Evolutionary conservation across 1,284 basidiomycete species (phyloP).

Genomic region (Tilletia setariae): DNA sequence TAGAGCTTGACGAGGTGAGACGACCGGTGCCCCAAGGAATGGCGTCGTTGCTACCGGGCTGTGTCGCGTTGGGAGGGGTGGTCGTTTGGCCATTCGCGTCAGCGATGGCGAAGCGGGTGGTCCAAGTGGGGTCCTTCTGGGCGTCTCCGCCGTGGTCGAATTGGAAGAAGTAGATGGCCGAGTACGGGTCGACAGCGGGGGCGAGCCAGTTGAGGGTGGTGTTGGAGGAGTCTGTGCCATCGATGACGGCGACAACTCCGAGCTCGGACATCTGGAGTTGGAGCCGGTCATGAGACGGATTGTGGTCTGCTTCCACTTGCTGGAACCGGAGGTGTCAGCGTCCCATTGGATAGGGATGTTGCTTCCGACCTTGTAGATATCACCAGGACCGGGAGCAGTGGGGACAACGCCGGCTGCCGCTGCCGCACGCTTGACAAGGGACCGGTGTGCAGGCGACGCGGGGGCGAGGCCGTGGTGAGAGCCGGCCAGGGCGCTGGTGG

Average conservation of each 20-base stretch:
- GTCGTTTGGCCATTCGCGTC: constrained; percentile 60
- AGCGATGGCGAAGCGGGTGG: constrained; percentile 75
- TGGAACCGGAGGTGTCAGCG: constrained; percentile 15
- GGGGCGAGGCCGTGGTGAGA: background rate
- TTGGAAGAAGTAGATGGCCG: constrained; percentile 47
- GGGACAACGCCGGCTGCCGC: background rate
- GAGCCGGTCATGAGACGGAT: constrained; percentile 71
- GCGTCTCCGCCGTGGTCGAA: constrained; percentile 36
- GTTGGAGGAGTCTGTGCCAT: constrained; percentile 61
- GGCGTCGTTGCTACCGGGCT: constrained; percentile 59
- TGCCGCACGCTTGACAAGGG: background rate
- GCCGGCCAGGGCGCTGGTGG: background rate
- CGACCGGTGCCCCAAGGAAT: constrained; percentile 66
- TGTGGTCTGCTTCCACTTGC: constrained; percentile 14
- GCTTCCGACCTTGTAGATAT: constrained; percentile 8
- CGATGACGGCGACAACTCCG: constrained; percentile 65
- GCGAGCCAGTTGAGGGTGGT: constrained; percentile 64
- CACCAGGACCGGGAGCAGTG: constrained; percentile 16
- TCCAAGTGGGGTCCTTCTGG: constrained; percentile 63
- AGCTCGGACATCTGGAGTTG: constrained; percentile 70
- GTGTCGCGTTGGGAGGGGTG: constrained; percentile 60
- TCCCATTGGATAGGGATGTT: constrained; percentile 13
- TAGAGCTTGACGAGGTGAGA: constrained; percentile 25
- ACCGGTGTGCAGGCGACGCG: background rate
- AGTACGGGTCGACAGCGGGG: constrained; percentile 66